These are phyloP conservation scores for Neonectria neomacrospora DNA, from an alignment of 2,329 filamentous ascomycete genomes.

Conservation along the genomic window DNA sequence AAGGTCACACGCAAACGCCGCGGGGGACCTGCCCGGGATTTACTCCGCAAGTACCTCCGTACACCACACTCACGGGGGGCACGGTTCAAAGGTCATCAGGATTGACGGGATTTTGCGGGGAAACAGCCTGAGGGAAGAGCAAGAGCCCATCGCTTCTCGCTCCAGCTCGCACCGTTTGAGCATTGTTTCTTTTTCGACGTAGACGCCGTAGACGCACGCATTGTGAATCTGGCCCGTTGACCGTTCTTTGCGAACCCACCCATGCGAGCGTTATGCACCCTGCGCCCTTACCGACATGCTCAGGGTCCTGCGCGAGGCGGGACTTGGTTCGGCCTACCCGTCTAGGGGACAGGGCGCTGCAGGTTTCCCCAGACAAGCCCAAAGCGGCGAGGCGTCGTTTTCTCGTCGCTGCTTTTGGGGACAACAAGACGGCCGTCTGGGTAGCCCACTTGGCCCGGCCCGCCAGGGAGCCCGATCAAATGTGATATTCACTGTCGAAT, in stretches of 20 bases:
- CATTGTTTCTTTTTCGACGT: conserved; percentile 11
- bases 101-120: conserved; percentile 3
- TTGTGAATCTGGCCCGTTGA: conserved; percentile 2
- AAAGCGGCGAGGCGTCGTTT: conserved; percentile 42
- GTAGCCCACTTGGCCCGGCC: neutral
- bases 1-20: conserved; percentile 25
- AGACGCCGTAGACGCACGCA: conserved; percentile 41
- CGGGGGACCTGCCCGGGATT: conserved; percentile 9
- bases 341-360: conserved; percentile 4
- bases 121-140: neutral
- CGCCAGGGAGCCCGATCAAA: neutral
- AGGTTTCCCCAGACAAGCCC: conserved; percentile 37
- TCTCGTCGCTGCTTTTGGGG: conserved; percentile 23
- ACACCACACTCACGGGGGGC: conserved; percentile 17
- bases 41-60: neutral
- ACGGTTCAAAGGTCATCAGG: conserved; percentile 5
- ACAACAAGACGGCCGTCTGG: neutral
- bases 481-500: neutral
- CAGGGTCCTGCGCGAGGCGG: neutral
- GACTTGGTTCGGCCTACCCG: conserved; percentile 11
- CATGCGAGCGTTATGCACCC: conserved; percentile 1
- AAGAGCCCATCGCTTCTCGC: no score
- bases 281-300: neutral
- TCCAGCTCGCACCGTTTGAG: conserved; percentile 1
- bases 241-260: conserved; percentile 8